phyloP scores from a whole-genome alignment of 495 filamentous ascomycete species.

The Astrothelium macrocarpum region DNA sequence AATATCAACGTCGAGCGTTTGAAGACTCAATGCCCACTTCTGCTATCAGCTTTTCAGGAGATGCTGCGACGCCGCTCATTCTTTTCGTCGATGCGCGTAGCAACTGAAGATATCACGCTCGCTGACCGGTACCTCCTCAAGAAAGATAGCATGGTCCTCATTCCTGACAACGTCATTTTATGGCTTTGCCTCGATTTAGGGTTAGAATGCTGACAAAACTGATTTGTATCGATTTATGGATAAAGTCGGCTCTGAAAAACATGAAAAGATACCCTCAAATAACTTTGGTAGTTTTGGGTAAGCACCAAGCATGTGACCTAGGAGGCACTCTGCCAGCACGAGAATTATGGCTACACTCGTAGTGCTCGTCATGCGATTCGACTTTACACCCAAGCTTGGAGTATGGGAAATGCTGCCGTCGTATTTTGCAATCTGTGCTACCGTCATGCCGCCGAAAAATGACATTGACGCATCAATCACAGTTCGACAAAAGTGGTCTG shows the following conservation, averaged over 20 bases:
- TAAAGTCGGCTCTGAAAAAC: background rate
- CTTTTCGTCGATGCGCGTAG: background rate
- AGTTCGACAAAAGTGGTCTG: background rate
- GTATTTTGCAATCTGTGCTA: background rate
- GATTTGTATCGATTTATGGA: background rate
- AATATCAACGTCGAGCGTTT: conserved; percentile 9
- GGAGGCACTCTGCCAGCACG: background rate
- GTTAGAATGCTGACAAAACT: background rate
- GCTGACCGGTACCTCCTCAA: background rate
- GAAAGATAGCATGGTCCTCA: background rate
- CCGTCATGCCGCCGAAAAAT: background rate
- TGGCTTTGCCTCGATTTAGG: background rate
- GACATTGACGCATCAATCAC: background rate
- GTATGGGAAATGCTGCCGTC: background rate
- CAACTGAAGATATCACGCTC: background rate
- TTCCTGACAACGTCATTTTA: background rate
- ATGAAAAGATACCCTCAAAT: background rate
- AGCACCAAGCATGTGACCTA: background rate
- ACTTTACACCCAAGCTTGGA: background rate
- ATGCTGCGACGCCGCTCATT: conserved; percentile 9
- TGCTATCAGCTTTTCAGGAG: conserved; percentile 15
- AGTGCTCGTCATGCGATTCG: background rate
- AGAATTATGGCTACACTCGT: background rate
- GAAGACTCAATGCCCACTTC: conserved; percentile 9
- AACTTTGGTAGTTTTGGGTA: background rate